These are phyloP conservation scores for Boletus rubescentipes DNA, from an alignment of 768 basidiomycete genomes.

Conservation along the genomic window DNA sequence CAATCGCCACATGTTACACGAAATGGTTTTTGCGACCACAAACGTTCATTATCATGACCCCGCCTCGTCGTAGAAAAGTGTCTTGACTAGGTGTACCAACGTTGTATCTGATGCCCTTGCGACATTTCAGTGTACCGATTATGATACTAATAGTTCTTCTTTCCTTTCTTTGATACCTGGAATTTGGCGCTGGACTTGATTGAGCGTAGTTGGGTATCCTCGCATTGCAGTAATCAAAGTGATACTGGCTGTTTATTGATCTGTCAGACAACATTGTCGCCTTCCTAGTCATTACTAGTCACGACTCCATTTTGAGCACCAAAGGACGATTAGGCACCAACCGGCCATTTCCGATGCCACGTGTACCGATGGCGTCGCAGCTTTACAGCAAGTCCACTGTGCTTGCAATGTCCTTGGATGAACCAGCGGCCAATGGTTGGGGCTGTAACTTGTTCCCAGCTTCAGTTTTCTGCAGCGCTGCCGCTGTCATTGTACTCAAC, in stretches of 20 bases:
- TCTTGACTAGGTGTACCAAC: constrained; percentile 2
- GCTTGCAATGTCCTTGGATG: not conserved
- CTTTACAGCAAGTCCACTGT: not conserved
- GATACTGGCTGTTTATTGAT: not conserved
- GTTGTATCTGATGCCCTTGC: constrained; percentile 11
- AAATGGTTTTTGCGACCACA: constrained; percentile 30
- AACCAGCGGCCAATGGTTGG: not conserved
- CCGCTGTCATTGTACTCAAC: not conserved
- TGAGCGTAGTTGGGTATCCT: not conserved
- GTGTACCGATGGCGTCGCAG: not conserved
- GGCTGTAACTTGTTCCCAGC: not conserved
- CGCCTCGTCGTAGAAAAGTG: constrained; percentile 8
- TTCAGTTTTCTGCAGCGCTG: too few species aligned
- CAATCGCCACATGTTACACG: constrained; percentile 7
- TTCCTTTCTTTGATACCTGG: not conserved
- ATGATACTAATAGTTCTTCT: constrained; percentile 1
- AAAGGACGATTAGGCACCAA: too few species aligned
- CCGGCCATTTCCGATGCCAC: not conserved
- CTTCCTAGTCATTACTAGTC: too few species aligned
- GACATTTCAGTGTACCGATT: constrained; percentile 2
- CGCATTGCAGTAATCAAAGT: not conserved
- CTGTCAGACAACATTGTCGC: not conserved
- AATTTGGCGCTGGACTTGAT: not conserved
- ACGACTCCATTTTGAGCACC: too few species aligned
- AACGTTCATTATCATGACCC: constrained; percentile 14